Evolutionary conservation across 192 early-diverging fungal species (phyloP).

Genomic region (Gonapodya prolifera): DNA sequence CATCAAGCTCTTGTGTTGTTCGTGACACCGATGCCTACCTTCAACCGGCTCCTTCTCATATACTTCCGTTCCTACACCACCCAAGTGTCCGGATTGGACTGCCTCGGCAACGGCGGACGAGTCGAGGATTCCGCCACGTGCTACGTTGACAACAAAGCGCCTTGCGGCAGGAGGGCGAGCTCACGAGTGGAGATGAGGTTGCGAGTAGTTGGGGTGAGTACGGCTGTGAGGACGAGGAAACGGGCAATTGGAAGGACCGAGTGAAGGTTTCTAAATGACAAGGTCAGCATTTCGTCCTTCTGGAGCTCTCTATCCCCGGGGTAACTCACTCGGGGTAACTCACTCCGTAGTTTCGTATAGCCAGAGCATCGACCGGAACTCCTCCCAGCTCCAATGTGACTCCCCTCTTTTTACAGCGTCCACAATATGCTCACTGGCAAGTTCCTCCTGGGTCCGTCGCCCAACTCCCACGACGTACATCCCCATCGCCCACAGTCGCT

Average conservation of each 20-base stretch:
- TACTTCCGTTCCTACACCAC: background rate
- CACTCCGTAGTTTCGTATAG: no score
- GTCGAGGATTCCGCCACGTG: background rate
- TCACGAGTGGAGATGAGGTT: background rate
- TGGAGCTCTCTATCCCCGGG: no score
- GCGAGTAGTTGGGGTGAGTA: background rate
- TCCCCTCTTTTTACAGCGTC: no score
- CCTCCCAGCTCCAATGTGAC: no score
- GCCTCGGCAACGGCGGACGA: background rate
- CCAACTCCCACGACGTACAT: no score
- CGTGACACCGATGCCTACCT: background rate
- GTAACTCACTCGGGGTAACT: no score
- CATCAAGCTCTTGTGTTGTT: background rate
- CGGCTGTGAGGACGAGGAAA: background rate
- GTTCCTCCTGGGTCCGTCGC: no score
- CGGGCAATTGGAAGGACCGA: background rate
- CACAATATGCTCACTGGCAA: no score
- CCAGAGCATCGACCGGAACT: no score
- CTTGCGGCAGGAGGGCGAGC: background rate
- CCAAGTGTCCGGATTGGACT: background rate
- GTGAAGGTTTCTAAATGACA: background rate
- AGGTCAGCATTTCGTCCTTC: no score
- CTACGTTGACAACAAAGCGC: constrained; percentile 4
- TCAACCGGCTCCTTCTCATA: background rate
- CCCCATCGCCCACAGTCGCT: no score